These are phyloP conservation scores for Bertia moriformis DNA, from an alignment of 2,329 filamentous ascomycete species.

Conservation along the genomic window DNA sequence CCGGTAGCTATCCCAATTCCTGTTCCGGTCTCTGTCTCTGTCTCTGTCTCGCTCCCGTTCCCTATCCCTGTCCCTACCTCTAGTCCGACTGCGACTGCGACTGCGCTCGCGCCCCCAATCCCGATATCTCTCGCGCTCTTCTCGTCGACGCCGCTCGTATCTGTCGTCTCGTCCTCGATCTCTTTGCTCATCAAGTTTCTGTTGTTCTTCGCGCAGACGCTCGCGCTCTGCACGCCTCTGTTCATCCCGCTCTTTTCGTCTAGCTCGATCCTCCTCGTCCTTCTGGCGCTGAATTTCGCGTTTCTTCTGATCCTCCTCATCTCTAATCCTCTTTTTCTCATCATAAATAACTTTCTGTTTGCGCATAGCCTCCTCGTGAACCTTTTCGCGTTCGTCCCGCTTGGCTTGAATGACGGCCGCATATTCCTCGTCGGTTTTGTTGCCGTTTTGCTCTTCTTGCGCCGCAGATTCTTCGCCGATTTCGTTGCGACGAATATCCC, in stretches of 20 bases:
- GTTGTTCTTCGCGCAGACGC: slow-evolving; percentile 33
- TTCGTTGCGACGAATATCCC: slow-evolving; percentile 40
- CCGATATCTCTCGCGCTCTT: slow-evolving; percentile 27
- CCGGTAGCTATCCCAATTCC: not conserved
- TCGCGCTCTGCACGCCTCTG: slow-evolving; percentile 30
- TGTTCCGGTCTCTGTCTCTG: not conserved
- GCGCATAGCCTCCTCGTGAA: slow-evolving; percentile 29
- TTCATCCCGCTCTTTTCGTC: slow-evolving; percentile 31
- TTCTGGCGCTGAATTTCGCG: not conserved
- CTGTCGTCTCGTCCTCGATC: slow-evolving; percentile 31
- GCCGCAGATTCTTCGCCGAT: slow-evolving; percentile 39
- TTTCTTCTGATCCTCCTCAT: slow-evolving; percentile 17
- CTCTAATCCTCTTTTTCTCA: slow-evolving; percentile 26
- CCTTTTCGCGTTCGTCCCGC: slow-evolving; percentile 31
- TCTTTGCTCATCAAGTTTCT: slow-evolving; percentile 33
- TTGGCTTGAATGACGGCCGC: slow-evolving; percentile 33
- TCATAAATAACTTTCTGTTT: slow-evolving; percentile 31
- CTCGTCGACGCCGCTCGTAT: slow-evolving; percentile 22
- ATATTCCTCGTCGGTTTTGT: slow-evolving; percentile 46
- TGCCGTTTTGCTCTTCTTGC: slow-evolving; percentile 36
- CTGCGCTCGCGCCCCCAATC: slow-evolving; percentile 9
- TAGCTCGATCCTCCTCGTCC: slow-evolving; percentile 15
- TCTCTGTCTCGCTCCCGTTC: not conserved
- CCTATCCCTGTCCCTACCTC: not conserved
- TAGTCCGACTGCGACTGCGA: not conserved